Conservation (phyloP, 768 basidiomycete species). For the Mycena venus region DNA sequence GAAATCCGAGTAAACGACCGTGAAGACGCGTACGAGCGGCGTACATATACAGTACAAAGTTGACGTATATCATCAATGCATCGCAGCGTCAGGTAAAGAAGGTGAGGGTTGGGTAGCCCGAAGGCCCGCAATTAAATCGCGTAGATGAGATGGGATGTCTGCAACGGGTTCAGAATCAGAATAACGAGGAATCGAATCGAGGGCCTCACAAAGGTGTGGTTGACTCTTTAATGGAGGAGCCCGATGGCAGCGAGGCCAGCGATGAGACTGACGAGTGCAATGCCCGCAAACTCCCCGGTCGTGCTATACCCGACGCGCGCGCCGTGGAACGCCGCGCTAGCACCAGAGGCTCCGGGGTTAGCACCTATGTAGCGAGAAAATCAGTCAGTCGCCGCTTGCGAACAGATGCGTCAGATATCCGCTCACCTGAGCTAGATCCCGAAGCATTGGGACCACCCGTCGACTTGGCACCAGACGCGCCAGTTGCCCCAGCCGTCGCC, state of each 20-base stretch:
- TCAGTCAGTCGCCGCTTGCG: not conserved
- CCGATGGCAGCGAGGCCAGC: constrained; percentile 23
- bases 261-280: constrained; percentile 21
- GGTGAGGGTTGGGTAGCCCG: not conserved
- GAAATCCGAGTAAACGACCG: not conserved
- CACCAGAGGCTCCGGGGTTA: not conserved
- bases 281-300: constrained; percentile 17
- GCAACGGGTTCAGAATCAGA: not conserved
- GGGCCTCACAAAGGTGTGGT: not conserved
- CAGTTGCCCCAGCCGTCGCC: not conserved
- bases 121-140: not conserved
- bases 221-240: constrained; percentile 14
- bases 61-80: not conserved
- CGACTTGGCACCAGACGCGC: not conserved
- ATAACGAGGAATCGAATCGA: not conserved
- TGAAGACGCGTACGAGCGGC: not conserved
- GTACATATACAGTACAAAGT: not conserved
- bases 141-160: no score
- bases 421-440: not conserved
- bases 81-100: not conserved
- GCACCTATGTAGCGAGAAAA: not conserved
- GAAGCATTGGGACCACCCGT: not conserved
- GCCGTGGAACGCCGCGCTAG: constrained; percentile 17
- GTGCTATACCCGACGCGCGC: constrained; percentile 12
- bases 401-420: not conserved